Evolutionary conservation across 441 rosid species (phyloP), one percentile per base, ranked within the genome.

Genomic region (Erysimum cheiri): DNA sequence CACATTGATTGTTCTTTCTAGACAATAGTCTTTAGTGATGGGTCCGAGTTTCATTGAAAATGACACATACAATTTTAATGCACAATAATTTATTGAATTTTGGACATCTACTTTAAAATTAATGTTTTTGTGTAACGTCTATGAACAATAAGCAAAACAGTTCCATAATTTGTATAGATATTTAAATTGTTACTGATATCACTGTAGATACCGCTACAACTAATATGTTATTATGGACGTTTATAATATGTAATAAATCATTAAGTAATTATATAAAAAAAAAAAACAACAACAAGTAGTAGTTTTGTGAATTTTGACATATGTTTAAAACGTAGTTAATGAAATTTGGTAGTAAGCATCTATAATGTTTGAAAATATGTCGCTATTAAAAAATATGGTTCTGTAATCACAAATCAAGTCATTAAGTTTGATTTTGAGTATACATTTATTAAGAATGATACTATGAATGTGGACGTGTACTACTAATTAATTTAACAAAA

Each of bases 11-110:
- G 50, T 61, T 61, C 49, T 41, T 15, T 36, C 9, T 49, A 50
- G 67, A 43, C 77, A 32, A 49, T 39, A 10, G 15, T 48, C 39
- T 48, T 58, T 58, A 66, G 39, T 59, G 56, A 49, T 32, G 67
- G 67, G 54, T 44, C 61, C 66, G 31, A 66, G 11, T 73, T 65
- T 58, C 24, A 59, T 0, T 50, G 67, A 58, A 19, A 65, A 66
- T 10, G 40, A 66, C 67, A 14, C 12, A 31, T 6, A 0, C 32
- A 56, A 36, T 11, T 56, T 29, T 46, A 39, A 33, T 15, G 40
- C 64, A 71, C 5, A 40, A 14, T 61, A 49, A 49, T 13, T 7
- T 15, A 33, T 33, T 5, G 33, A 31, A 31, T 31, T 33, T 6
- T 22, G 24, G 11, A 28, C 13, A 60, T 60, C 24, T 41, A 60